Percentiles rank a stretch among this genome's conserved stretches.
These are phyloP conservation scores for Citrus sp. DNA, from an alignment of 345 rosid species.

Conservation along the genomic window DNA sequence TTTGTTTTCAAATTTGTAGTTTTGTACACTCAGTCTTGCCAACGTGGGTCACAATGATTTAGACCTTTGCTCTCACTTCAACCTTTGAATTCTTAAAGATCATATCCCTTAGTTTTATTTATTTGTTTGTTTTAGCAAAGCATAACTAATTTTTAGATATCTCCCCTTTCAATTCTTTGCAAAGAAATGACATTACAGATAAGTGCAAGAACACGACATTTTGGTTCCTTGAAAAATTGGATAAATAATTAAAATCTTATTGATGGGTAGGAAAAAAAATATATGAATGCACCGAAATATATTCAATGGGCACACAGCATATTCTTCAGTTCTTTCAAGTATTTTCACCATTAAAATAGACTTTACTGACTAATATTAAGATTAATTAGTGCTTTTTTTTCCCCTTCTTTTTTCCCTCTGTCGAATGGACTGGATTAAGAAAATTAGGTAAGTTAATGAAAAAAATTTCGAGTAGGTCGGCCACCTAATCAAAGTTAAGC, in stretches of 20 bases:
- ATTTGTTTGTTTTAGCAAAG: not conserved
- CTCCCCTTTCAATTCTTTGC: not conserved
- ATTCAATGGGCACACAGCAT: not conserved
- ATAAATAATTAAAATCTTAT: no score
- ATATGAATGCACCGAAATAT: no score
- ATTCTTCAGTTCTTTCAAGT: not conserved
- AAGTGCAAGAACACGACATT: not conserved
- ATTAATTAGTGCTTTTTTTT: no score
- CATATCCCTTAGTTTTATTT: not conserved
- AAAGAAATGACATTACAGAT: not conserved
- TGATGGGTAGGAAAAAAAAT: not conserved
- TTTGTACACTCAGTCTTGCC: not conserved
- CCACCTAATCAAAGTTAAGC: constrained; percentile 12
- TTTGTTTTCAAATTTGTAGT: not conserved
- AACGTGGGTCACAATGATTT: not conserved
- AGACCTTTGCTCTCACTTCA: not conserved
- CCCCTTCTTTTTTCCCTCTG: not conserved
- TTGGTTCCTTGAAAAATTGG: not conserved
- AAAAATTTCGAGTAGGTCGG: not conserved
- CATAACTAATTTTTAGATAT: not conserved
- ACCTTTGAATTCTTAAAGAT: not conserved
- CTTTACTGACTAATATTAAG: not conserved
- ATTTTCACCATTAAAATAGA: not conserved
- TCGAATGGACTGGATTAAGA: not conserved
- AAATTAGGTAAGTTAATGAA: constrained; percentile 4